Evolutionary conservation across 2,329 filamentous ascomycete species (phyloP).

Genomic region (Trichoderma breve): DNA sequence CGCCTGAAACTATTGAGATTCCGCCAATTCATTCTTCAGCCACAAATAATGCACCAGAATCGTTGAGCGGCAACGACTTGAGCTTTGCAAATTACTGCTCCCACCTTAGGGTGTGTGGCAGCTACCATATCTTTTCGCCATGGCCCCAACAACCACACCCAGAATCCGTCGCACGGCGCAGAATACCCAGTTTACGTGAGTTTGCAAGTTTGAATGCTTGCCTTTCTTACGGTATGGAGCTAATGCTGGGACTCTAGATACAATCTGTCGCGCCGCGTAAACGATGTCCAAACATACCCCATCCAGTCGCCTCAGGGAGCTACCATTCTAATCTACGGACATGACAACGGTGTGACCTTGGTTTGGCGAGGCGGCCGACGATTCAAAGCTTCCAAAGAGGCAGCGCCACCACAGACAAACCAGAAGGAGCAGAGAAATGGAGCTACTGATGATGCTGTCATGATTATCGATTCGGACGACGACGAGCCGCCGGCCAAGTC

Average conservation of each 20-base stretch:
- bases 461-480: conserved; percentile 64
- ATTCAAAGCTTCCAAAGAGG: conserved; percentile 50
- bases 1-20: neutral
- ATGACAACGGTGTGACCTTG: conserved; percentile 60
- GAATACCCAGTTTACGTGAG: conserved; percentile 50
- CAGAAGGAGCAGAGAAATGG: conserved; percentile 53
- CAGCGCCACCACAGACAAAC: conserved; percentile 20
- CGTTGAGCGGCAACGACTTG: neutral
- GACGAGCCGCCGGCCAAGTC: conserved; percentile 45
- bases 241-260: conserved; percentile 47
- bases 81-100: neutral
- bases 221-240: neutral
- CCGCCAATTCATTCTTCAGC: neutral
- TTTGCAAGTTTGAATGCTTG: neutral
- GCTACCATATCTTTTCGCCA: conserved; percentile 24
- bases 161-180: conserved; percentile 48
- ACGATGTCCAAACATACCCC: conserved; percentile 61
- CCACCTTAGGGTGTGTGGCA: conserved; percentile 19
- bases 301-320: conserved; percentile 62
- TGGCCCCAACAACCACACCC: conserved; percentile 37
- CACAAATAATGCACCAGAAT: neutral
- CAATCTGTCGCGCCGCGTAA: conserved; percentile 55
- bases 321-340: conserved; percentile 60
- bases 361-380: conserved; percentile 61
- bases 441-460: conserved; percentile 50